A percentile compares a stretch with the other conserved stretches of the same genome.
Conservation (phyloP, 257 asterid genomes). For the Fraxinus quadrangulata region DNA sequence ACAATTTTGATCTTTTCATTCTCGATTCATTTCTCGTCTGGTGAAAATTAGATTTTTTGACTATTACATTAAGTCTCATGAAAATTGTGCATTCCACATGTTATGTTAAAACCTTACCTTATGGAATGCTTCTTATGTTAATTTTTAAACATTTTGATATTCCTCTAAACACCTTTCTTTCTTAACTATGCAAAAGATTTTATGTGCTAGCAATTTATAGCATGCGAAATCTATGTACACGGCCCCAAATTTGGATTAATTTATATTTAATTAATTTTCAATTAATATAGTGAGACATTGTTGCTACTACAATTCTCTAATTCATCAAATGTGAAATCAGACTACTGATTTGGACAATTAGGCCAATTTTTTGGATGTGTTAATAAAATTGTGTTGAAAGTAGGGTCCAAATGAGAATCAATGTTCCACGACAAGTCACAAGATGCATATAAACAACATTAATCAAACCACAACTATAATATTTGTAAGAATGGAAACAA, state of each 20-base stretch:
- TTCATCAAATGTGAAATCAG: constrained; percentile 14
- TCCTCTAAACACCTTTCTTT: neutral
- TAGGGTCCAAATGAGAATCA: neutral
- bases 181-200: neutral
- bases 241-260: neutral
- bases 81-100: too few species aligned
- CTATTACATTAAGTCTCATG: too few species aligned
- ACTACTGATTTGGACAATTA: constrained; percentile 26
- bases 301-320: constrained; percentile 22
- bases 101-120: too few species aligned
- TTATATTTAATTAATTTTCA: neutral
- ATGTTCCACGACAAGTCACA: neutral
- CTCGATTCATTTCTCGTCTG: too few species aligned
- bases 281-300: constrained; percentile 13
- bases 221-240: neutral
- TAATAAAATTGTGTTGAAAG: neutral
- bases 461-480: neutral
- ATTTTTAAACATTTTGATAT: constrained; percentile 36
- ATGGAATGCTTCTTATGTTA: too few species aligned
- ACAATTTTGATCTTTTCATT: too few species aligned
- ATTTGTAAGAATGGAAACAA: neutral
- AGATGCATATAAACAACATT: neutral
- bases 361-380: neutral
- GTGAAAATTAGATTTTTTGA: too few species aligned
- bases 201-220: neutral